Evolutionary conservation across 257 asterid species (phyloP).

Genomic region (Solanum etuberosum): DNA sequence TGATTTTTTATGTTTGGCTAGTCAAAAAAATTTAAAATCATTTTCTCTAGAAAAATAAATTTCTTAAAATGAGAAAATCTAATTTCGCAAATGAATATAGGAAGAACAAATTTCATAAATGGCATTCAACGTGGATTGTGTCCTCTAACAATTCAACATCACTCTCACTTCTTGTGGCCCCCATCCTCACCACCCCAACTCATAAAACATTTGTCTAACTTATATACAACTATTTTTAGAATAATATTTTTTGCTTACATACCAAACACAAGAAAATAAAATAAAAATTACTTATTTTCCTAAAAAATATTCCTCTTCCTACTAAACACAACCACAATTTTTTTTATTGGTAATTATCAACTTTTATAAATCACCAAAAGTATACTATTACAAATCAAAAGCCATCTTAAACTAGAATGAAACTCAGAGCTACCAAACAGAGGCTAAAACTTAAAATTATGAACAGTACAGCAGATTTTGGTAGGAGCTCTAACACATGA

Average conservation of each 20-base stretch:
- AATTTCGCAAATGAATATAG: too few species aligned
- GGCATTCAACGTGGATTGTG: background rate
- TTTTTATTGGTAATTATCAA: background rate
- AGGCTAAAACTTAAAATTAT: too few species aligned
- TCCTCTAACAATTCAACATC: too few species aligned
- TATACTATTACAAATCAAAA: background rate
- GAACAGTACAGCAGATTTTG: background rate
- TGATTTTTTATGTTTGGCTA: background rate
- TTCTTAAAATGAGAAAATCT: background rate
- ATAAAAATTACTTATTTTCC: background rate
- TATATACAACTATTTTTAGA: too few species aligned
- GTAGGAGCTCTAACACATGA: background rate
- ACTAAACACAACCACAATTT: background rate
- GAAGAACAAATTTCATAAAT: too few species aligned
- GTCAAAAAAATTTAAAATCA: too few species aligned
- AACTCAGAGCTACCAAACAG: too few species aligned
- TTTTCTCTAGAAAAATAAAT: background rate
- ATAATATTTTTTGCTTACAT: too few species aligned
- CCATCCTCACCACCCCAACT: too few species aligned
- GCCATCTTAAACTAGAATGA: background rate
- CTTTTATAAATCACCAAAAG: background rate
- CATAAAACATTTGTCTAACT: background rate
- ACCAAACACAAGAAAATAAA: too few species aligned
- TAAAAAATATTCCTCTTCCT: too few species aligned
- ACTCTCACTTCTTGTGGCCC: too few species aligned